Conservation (phyloP, 176 grass and related monocot genomes). For the Ensete glaucum region DNA sequence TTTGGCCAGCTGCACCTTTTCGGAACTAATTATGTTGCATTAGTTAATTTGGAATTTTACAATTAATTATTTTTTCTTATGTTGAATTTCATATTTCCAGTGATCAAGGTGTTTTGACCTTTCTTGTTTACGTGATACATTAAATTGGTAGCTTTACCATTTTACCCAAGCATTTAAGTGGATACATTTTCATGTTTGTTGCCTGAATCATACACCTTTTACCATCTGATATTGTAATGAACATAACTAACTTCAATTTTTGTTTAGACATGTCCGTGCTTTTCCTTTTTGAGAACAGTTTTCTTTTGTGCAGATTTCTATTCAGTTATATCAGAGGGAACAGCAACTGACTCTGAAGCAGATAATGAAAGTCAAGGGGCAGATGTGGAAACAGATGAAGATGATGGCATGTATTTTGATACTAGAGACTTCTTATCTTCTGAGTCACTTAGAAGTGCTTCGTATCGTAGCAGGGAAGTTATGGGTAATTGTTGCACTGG, state of each 20-base stretch:
- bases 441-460: constrained; percentile 71
- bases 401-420: constrained; percentile 77
- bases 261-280: not conserved
- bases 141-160: not conserved
- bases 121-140: not conserved
- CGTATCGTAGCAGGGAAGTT: constrained; percentile 61
- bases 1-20: no score
- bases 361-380: constrained; percentile 79
- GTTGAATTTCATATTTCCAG: no score
- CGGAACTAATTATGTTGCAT: no score
- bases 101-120: no score
- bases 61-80: no score
- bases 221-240: no score
- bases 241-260: no score
- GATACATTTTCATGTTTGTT: not conserved
- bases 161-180: not conserved
- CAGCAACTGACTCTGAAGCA: constrained; percentile 72
- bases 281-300: not conserved
- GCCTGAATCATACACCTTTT: not conserved
- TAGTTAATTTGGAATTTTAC: no score
- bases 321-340: constrained; percentile 88
- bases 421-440: constrained; percentile 69
- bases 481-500: constrained; percentile 37
- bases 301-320: constrained; percentile 67
- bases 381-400: constrained; percentile 75